Evolutionary conservation across 495 filamentous ascomycete species (phyloP).

Genomic region (Trichoderma parareesei): DNA sequence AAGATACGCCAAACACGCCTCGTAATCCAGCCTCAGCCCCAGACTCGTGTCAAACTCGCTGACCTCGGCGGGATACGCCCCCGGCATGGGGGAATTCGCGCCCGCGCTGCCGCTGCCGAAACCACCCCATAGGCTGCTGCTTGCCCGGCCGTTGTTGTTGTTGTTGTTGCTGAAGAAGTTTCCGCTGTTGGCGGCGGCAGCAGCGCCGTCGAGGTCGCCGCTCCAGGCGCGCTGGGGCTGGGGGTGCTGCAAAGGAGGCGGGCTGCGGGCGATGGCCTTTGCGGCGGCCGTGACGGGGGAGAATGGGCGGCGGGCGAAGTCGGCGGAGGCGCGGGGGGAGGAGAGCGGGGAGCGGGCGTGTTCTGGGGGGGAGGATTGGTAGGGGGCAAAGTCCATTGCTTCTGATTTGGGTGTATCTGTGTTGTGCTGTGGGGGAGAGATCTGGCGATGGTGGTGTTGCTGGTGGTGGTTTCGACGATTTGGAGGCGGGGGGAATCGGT

Average conservation of each 20-base stretch:
- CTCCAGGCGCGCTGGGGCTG: conserved; percentile 43
- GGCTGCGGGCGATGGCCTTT: conserved; percentile 26
- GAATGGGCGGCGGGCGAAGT: conserved; percentile 33
- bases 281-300: conserved; percentile 32
- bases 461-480: background rate
- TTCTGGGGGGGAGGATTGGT: conserved; percentile 83
- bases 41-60: conserved; percentile 65
- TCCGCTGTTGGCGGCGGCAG: background rate
- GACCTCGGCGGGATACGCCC: conserved; percentile 30
- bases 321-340: conserved; percentile 44
- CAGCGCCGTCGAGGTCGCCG: conserved; percentile 7
- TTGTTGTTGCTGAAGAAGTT: background rate
- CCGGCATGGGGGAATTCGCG: conserved; percentile 14
- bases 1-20: conserved; percentile 87
- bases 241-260: conserved; percentile 42
- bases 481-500: background rate
- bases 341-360: conserved; percentile 57
- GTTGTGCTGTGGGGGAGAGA: background rate
- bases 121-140: conserved; percentile 18
- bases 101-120: conserved; percentile 14
- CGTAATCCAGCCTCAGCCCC: conserved; percentile 63
- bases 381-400: conserved; percentile 91
- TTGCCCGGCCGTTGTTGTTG: background rate
- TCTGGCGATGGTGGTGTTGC: background rate
- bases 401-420: background rate